phyloP scores from a whole-genome alignment of 2,329 filamentous ascomycete genomes.

The Aurifilum marmelostoma region DNA sequence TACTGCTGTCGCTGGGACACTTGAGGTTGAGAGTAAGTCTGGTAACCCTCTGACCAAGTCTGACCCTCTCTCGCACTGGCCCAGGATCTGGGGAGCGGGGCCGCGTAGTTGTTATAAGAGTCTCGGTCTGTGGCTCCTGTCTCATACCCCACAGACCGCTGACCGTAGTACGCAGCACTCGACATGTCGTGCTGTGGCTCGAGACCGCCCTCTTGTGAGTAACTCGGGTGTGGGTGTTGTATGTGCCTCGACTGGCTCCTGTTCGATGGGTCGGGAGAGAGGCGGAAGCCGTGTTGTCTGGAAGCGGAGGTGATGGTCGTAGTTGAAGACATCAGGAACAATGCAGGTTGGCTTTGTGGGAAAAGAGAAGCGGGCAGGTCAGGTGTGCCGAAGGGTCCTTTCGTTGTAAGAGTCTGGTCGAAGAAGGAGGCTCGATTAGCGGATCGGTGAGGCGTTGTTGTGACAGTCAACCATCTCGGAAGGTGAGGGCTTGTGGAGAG shows the following conservation, averaged over 20 bases:
- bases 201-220: slow-evolving; percentile 8
- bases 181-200: slow-evolving; percentile 22
- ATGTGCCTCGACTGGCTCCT: slow-evolving; percentile 18
- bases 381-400: background rate
- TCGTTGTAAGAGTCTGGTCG: background rate
- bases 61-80: slow-evolving; percentile 20
- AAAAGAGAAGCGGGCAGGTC: background rate
- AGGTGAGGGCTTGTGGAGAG: background rate
- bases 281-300: slow-evolving; percentile 25
- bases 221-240: slow-evolving; percentile 4
- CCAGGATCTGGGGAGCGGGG: slow-evolving; percentile 24
- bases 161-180: slow-evolving; percentile 28
- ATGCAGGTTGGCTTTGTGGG: slow-evolving; percentile 5
- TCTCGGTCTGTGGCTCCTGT: slow-evolving; percentile 20
- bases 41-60: slow-evolving; percentile 22
- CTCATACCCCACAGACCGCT: slow-evolving; percentile 28
- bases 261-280: slow-evolving; percentile 20
- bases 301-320: slow-evolving; percentile 22
- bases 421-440: background rate
- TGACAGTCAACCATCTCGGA: slow-evolving; percentile 11
- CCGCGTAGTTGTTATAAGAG: slow-evolving; percentile 17
- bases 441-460: background rate
- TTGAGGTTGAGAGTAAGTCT: slow-evolving; percentile 20
- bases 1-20: slow-evolving; percentile 19
- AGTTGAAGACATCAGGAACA: slow-evolving; percentile 26